These are phyloP conservation scores for Asterophora parasitica DNA, from an alignment of 768 basidiomycete genomes.

Conservation along the genomic window DNA sequence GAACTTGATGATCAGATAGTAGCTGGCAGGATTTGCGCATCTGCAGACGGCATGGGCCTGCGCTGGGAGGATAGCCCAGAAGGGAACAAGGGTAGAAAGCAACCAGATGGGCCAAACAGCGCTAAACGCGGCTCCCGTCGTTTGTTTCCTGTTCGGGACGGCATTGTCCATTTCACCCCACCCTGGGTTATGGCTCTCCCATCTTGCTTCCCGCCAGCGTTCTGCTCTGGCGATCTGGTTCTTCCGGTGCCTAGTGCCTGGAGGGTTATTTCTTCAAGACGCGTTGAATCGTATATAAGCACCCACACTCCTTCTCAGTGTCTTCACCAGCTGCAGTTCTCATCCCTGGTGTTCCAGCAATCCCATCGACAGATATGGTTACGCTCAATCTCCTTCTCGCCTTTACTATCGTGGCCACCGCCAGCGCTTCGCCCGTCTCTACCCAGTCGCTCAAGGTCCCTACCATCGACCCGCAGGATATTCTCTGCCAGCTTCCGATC, in stretches of 20 bases:
- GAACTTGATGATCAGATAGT: conserved; percentile 7
- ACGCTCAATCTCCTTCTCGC: conserved; percentile 27
- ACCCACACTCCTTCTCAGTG: conserved; percentile 8
- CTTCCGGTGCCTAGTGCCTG: conserved; percentile 19
- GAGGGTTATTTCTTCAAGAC: background rate
- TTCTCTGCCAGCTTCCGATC: conserved; percentile 45
- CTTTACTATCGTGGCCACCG: conserved; percentile 25
- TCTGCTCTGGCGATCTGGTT: conserved; percentile 8
- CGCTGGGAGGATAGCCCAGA: conserved; percentile 2
- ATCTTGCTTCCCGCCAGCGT: conserved; percentile 5
- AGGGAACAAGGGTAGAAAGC: conserved; percentile 12
- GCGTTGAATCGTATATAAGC: conserved; percentile 14
- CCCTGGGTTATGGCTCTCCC: conserved; percentile 13
- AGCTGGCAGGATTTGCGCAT: background rate
- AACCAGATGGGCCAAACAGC: conserved; percentile 5
- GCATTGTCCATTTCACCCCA: conserved; percentile 15
- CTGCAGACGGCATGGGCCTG: background rate
- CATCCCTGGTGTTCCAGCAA: conserved; percentile 16
- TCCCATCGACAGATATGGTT: conserved; percentile 25
- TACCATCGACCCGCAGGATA: conserved; percentile 30
- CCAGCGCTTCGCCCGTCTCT: conserved; percentile 26
- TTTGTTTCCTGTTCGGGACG: conserved; percentile 15
- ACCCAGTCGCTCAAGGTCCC: conserved; percentile 27
- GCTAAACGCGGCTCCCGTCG: conserved; percentile 10
- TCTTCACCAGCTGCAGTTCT: conserved; percentile 17